Base-by-base conservation (phyloP, 106 monocot species). In the Dioscorea dumetorum region DNA sequence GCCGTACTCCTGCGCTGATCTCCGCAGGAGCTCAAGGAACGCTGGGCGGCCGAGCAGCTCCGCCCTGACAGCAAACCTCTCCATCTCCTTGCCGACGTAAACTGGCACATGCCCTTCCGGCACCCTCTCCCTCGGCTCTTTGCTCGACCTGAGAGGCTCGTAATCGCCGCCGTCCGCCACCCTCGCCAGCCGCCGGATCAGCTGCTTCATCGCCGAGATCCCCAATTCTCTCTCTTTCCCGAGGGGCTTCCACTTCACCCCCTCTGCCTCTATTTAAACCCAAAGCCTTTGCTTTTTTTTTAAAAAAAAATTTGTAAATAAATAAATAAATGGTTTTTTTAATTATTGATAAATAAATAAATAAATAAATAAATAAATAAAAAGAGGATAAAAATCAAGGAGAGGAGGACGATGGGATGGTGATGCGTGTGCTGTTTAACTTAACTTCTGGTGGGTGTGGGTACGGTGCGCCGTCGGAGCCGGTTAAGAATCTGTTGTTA, bases 21-120 rank as follows among this genome's bases (percentile, higher is more conserved):
- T 64, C 51, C 71, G 70, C 2, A 89, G 76, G 5, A 85, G 84
- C 67, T 79, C 84, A 0, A 72, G 70, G 53, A 89, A 82, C 17
- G 65, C 72, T 58, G 88, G 88, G 17, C 73, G 65, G 61, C 66
- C 35, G 14, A 89, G 74, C 3, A 82, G 65, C 75, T 84, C 82
- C 9, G 84, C 74, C 60, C 70, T 69, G 13, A 89, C 82, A 2
- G 64, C 76, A 73, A 89, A 89, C 48, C 82, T 74, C 75, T 75
- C 90, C 86, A 83, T 80, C 75, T 86, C 86, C 12, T 90, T 86
- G 16, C 90, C 90, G 14, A 90, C 90, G 78, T 70, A 81, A 10
- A 90, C 78, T 33, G 86, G 86, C 50, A 90, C 76, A 73, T 90
- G 86, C 15, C 90, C 90, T 67, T 73, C 80, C 13, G 85, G 69